Percentiles rank a stretch among this genome's conserved stretches.
phyloP scores from a whole-genome alignment of 2,329 filamentous ascomycete species.

The Leptoxyphium fumago region DNA sequence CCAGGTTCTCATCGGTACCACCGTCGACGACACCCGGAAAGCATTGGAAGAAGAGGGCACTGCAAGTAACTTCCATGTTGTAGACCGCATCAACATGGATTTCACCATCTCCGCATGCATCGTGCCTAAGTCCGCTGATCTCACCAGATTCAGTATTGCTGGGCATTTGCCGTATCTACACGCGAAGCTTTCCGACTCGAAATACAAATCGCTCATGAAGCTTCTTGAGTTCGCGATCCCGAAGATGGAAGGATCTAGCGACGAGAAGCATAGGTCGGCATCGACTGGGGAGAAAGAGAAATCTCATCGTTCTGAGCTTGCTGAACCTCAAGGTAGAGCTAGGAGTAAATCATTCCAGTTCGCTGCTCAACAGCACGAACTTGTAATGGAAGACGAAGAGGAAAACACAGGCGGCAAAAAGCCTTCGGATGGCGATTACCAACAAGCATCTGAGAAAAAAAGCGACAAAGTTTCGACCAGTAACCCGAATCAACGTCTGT shows the following conservation, averaged over 20 bases:
- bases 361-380: conserved; percentile 54
- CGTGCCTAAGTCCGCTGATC: conserved; percentile 82
- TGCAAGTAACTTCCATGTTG: conserved; percentile 62
- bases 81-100: conserved; percentile 94
- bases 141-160: conserved; percentile 82
- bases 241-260: conserved; percentile 44
- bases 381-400: conserved; percentile 45
- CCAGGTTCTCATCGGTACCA: conserved; percentile 86
- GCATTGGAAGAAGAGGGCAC: conserved; percentile 58
- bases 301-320: neutral
- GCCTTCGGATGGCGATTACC: conserved; percentile 31
- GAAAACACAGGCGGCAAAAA: conserved; percentile 44
- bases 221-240: conserved; percentile 91
- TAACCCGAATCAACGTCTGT: conserved; percentile 74
- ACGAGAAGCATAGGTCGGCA: conserved; percentile 18
- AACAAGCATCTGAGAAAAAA: conserved; percentile 16
- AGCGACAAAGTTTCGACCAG: conserved; percentile 33
- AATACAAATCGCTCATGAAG: conserved; percentile 95
- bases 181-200: conserved; percentile 79
- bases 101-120: conserved; percentile 96
- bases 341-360: conserved; percentile 64
- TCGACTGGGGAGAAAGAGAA: conserved; percentile 23
- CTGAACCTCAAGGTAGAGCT: conserved; percentile 36
- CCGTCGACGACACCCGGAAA: conserved; percentile 75
- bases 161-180: conserved; percentile 86